These are phyloP conservation scores for Blastomyces parvus DNA, from an alignment of 2,329 filamentous ascomycete genomes.

Conservation along the genomic window DNA sequence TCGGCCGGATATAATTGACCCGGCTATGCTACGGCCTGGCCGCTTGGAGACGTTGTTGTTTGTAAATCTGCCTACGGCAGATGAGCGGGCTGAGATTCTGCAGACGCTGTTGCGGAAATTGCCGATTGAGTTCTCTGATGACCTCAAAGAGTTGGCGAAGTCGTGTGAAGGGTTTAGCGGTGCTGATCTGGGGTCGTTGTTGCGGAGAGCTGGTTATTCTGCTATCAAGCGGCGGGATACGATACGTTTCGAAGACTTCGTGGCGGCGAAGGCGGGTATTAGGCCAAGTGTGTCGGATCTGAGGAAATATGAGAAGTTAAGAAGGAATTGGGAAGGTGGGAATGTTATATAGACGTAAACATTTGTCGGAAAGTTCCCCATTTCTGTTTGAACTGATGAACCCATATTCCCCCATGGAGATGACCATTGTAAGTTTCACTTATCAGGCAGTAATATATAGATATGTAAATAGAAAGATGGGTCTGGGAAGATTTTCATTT, in stretches of 20 bases:
- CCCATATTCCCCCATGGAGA: neutral
- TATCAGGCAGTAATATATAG: neutral
- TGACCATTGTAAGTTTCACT: neutral
- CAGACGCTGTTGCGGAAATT: slow-evolving; percentile 51
- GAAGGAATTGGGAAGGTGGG: slow-evolving; percentile 40
- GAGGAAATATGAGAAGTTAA: slow-evolving; percentile 47
- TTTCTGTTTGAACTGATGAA: neutral
- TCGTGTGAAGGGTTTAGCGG: slow-evolving; percentile 71
- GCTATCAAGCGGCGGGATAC: slow-evolving; percentile 43
- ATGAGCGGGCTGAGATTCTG: slow-evolving; percentile 79
- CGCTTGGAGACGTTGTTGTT: slow-evolving; percentile 82
- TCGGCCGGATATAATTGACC: slow-evolving; percentile 89
- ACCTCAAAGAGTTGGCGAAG: slow-evolving; percentile 56
- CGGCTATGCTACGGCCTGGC: slow-evolving; percentile 85
- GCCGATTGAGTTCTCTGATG: slow-evolving; percentile 43
- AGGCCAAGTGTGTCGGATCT: slow-evolving; percentile 48
- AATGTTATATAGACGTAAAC: slow-evolving; percentile 15
- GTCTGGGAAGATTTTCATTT: neutral
- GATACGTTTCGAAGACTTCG: slow-evolving; percentile 40
- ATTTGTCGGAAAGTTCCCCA: slow-evolving; percentile 1
- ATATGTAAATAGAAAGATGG: neutral
- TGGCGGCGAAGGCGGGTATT: slow-evolving; percentile 32
- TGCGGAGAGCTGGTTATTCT: slow-evolving; percentile 50
- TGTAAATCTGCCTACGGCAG: slow-evolving; percentile 69
- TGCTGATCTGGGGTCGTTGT: slow-evolving; percentile 52